Evolutionary conservation across 257 asterid genomes (phyloP), one percentile per base, ranked within the genome.

Genomic region (Ophiorrhiza pumila): DNA sequence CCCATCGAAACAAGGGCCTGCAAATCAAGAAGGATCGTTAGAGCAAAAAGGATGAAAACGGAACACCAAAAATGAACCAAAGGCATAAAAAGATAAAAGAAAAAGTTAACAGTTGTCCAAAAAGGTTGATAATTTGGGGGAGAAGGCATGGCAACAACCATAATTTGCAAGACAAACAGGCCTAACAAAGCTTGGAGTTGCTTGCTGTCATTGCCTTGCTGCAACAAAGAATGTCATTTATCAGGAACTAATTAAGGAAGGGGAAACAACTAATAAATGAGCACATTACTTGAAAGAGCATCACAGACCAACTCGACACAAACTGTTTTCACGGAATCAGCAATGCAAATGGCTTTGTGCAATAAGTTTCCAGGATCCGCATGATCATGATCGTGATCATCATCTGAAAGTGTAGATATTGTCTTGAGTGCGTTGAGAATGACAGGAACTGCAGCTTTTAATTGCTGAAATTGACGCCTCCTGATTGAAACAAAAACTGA

Each of bases 1-100:
- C 78, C 87, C 52, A 85, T 69, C n/a, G 96, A 85, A 83, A 81
- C 88, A 81, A 90, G 87, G 57, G 93, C 95, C 97, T 93, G 86
- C 85, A 83, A 56, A 71, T 74, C 76, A 79, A 82, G 77, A 78
- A 73, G 59, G 46, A 52, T 20, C 53, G 60, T 63, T 66, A 69
- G 70, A 72, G n/a, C 72, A 74, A 55, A 46, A 45, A 72, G 64
- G 59, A 50, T 25, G 74, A 43, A 42, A 47, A 18, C 27, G 45
- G 71, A 75, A 70, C 74, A 65, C 57, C 45, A 39, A 43, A 7
- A 55, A 64, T 22, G 75, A 53, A 72, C 61, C 74, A 57, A 43
- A 12, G 55, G 23, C 37, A 41, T 43, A 4, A 56, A 35, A 37
- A 37, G 12, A n/a, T 25, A 23, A 13, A 61, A 3, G 12, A 4